phyloP scores from a whole-genome alignment of 179 eudicot species.

The Silene vulgaris region DNA sequence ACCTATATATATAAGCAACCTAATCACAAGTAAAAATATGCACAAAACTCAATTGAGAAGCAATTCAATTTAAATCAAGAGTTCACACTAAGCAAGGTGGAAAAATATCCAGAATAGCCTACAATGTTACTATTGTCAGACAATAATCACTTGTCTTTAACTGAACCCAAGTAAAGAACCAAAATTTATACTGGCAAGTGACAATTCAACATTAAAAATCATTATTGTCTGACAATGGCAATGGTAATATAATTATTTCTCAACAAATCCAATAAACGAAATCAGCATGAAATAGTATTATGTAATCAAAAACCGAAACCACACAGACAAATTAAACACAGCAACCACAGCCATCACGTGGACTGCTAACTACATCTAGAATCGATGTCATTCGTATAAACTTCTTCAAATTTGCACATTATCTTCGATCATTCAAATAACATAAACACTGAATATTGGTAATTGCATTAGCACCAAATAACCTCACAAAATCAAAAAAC shows the following conservation, averaged over 20 bases:
- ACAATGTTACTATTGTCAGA: background rate
- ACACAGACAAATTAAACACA: background rate
- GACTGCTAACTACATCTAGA: background rate
- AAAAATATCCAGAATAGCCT: no score
- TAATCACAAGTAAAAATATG: no score
- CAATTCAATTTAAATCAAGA: no score
- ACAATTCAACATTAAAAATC: no score
- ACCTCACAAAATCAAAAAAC: no score
- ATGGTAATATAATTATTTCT: no score
- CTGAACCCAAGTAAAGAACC: background rate
- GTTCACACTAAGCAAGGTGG: no score
- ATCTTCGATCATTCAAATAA: background rate
- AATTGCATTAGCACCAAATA: background rate
- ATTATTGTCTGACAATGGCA: no score
- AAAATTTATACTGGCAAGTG: background rate
- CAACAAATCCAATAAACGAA: background rate
- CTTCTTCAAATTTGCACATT: background rate
- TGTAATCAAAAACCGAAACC: background rate
- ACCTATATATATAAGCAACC: no score
- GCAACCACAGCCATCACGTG: background rate
- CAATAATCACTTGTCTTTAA: background rate
- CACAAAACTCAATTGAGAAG: no score
- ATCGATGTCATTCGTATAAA: background rate
- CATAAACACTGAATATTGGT: no score
- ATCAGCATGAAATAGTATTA: background rate